These are phyloP conservation scores for Aspergillus terreus DNA, from an alignment of 2,329 filamentous ascomycete species.

Conservation along the genomic window DNA sequence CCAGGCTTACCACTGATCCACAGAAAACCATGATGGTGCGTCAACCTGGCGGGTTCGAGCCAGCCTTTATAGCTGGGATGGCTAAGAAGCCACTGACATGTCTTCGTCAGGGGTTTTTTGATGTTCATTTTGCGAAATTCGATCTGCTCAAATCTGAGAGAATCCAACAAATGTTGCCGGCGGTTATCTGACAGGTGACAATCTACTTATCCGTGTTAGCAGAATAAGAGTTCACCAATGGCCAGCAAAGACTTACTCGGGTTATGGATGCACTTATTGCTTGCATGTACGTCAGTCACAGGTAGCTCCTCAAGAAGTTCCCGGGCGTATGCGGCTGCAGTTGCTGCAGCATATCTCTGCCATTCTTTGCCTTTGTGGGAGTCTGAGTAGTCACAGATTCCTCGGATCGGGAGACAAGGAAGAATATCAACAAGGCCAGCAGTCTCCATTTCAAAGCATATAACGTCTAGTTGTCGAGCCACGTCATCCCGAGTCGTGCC, in stretches of 20 bases:
- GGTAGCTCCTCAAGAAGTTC: constrained; percentile 10
- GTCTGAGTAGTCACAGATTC: constrained; percentile 42
- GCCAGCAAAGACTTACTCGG: not conserved
- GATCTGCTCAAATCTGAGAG: not conserved
- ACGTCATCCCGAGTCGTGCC: constrained; percentile 7
- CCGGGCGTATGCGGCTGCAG: constrained; percentile 27
- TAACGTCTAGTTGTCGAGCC: constrained; percentile 6
- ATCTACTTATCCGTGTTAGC: not conserved
- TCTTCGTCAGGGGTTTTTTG: not conserved
- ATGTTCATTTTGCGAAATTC: not conserved
- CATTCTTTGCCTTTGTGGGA: constrained; percentile 38
- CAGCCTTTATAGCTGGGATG: not conserved
- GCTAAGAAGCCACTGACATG: not conserved
- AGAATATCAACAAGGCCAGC: constrained; percentile 26
- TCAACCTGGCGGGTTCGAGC: not conserved
- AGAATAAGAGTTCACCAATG: not conserved
- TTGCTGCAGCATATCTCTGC: constrained; percentile 34
- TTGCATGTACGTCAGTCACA: too few species aligned
- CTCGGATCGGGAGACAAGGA: constrained; percentile 39
- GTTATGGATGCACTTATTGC: too few species aligned
- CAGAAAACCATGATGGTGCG: not conserved
- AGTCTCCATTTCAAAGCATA: constrained; percentile 33
- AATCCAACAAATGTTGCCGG: not conserved
- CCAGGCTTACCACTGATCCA: not conserved
- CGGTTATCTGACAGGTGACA: not conserved